Percentiles rank a stretch among this genome's conserved stretches.
These are phyloP conservation scores for Schwanniomyces sp. DNA, from an alignment of 805 yeast genomes.

Conservation along the genomic window DNA sequence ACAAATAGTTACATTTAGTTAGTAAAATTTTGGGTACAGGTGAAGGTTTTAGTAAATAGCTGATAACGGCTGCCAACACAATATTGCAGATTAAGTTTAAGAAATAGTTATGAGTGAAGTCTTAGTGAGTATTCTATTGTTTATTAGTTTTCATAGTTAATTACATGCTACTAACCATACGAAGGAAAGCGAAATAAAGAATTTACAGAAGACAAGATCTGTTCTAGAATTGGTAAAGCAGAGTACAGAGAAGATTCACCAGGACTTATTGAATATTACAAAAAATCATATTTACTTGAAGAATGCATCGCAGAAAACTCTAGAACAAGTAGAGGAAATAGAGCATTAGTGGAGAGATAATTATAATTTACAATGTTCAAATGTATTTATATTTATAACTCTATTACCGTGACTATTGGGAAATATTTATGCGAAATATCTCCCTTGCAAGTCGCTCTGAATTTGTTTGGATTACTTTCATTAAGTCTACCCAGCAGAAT, in stretches of 20 bases:
- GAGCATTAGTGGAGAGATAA: neutral
- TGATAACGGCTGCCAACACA: neutral
- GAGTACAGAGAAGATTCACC: conserved; percentile 24
- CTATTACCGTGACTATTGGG: conserved; percentile 15
- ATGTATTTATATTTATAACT: neutral
- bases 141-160: neutral
- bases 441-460: conserved; percentile 7
- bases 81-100: neutral
- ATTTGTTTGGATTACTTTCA: neutral
- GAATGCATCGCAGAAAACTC: conserved; percentile 2
- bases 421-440: conserved; percentile 24
- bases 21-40: neutral
- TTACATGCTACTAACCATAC: neutral
- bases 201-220: conserved; percentile 26
- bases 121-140: neutral
- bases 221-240: conserved; percentile 28
- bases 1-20: neutral
- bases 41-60: neutral
- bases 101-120: neutral
- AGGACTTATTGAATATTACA: conserved; percentile 21
- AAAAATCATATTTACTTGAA: conserved; percentile 14
- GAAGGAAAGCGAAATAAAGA: neutral
- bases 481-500: conserved; percentile 3
- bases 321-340: conserved; percentile 5
- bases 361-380: neutral